A percentile compares a stretch with the other conserved stretches of the same genome.
Evolutionary conservation across 257 asterid species (phyloP).

Genomic region (Knoxia roxburghii): DNA sequence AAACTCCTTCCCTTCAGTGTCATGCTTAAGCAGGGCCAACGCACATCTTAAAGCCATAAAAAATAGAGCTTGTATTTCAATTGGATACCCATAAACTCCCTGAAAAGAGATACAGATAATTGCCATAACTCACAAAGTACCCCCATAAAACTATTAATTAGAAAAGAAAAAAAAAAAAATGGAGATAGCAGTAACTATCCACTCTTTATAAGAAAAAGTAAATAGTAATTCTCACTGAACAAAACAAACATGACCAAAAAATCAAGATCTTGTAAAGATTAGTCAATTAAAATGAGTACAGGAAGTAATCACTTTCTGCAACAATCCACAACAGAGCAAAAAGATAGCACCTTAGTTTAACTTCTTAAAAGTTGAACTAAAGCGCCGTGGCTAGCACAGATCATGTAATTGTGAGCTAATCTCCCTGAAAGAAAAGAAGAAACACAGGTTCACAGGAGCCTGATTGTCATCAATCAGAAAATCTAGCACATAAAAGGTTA

Average conservation of each 20-base stretch:
- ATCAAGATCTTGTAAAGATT: background rate
- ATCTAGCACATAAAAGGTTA: background rate
- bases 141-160: background rate
- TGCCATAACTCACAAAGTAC: background rate
- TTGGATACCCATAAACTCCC: constrained; percentile 77
- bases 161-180: background rate
- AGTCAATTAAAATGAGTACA: background rate
- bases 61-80: constrained; percentile 63
- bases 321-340: background rate
- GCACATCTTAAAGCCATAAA: constrained; percentile 75
- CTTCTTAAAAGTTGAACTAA: too few relatives aligned
- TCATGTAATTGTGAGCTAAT: background rate
- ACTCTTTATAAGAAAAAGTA: background rate
- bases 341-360: too few relatives aligned
- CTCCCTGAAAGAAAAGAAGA: background rate
- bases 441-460: background rate
- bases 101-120: constrained; percentile 19
- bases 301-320: background rate
- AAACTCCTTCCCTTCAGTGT: constrained; percentile 54
- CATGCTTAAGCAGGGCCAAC: constrained; percentile 50
- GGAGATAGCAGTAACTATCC: background rate
- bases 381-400: too few relatives aligned
- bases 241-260: background rate
- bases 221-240: background rate
- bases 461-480: background rate